Evolutionary conservation across 208 protist species (phyloP), one percentile per base, ranked within the genome.

Genomic region (Acanthamoeba lenticulata): DNA sequence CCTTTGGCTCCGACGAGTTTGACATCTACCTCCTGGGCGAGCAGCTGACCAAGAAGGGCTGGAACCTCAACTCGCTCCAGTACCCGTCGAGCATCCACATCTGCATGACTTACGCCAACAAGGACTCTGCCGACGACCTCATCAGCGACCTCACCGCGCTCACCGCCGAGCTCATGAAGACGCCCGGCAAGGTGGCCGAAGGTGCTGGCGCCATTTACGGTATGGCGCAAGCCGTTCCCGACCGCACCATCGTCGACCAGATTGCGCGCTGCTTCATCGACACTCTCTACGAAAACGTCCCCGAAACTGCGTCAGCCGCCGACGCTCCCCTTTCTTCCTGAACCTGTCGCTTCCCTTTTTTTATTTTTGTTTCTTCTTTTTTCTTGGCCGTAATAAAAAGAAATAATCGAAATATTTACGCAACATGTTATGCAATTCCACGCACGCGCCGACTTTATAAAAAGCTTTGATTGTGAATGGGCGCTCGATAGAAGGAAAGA

Each of bases 1-100:
- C 98, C 55, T 98, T 99, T 79, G 96, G 92, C n/a, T 97, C 96
- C 79, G 79, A 97, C 32, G 65, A 69, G 3, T 97, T 99, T 77
- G 98, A 99, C 95, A 98, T 99, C 86, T 99, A 98, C 95, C 96
- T 95, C 36, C 88, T 99, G 1, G 97, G 96, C 21, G 96, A 98
- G 19, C 91, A 81, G n/a, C 94, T 99, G 65, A 95, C 96, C 34
- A 95, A 97, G 42, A 96, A 97, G 13, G 98, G 98, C 0, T 99
- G 99, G 98, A 95, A 98, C 77, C 96, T 99, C 44, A 99, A 99
- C 95, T 92, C 93, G 24, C 96, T 99, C 0, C 99, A 99, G 95
- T 92, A 91, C 44, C 96, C 95, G 60, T 77, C 86, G 29, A 92
- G 86, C 38, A 47, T 97, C 9, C 96, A 97, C 42, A 45, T 97